phyloP scores from a whole-genome alignment of 2,329 filamentous ascomycete species.

The Fusarium vanettenii region DNA sequence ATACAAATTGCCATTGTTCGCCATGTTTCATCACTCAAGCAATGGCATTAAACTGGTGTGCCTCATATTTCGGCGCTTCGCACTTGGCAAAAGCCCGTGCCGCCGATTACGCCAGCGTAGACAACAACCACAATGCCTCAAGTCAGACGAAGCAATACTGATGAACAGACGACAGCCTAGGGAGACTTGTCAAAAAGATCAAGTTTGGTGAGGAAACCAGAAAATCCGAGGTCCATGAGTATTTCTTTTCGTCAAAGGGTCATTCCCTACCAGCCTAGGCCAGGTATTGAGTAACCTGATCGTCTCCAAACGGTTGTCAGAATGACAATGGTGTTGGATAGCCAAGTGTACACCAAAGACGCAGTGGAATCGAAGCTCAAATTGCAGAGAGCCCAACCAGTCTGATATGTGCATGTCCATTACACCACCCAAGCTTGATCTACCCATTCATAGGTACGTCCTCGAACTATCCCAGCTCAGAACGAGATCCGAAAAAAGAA shows the following conservation, averaged over 20 bases:
- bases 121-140: not conserved
- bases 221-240: not conserved
- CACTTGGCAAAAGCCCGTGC: conserved; percentile 17
- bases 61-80: conserved; percentile 20
- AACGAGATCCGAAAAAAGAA: not conserved
- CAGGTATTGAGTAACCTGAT: not conserved
- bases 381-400: not conserved
- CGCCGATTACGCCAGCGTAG: conserved; percentile 16
- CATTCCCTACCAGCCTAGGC: not conserved
- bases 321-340: not conserved
- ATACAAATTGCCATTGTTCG: conserved; percentile 18
- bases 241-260: not conserved
- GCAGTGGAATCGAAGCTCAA: not conserved
- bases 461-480: not conserved
- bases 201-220: not conserved
- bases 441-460: not conserved
- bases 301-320: not conserved
- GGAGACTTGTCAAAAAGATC: not conserved
- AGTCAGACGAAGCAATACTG: no score
- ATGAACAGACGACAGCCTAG: not conserved
- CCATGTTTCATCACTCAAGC: not conserved
- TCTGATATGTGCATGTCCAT: not conserved
- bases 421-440: not conserved
- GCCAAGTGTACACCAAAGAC: not conserved
- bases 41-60: not conserved